Base-by-base conservation (phyloP, 306 rosid genomes). In the Trifolium subterraneum region DNA sequence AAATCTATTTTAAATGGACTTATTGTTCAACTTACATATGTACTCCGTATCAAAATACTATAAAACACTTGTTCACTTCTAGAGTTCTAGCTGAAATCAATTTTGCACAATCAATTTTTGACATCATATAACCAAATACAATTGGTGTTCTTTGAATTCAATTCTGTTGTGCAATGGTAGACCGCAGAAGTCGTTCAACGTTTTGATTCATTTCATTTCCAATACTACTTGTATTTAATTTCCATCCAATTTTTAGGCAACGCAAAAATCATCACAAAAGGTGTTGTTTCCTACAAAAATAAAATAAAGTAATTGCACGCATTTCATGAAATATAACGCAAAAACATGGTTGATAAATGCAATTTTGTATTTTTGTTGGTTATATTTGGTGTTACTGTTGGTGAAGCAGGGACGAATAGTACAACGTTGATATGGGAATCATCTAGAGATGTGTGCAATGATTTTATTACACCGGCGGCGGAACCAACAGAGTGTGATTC, bases 391-490 rank as follows among this genome's bases (percentile, higher is more conserved):
- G 16, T 64, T 64, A 36, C n/a, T 65, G 29, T 18, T 63, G 20
- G 19, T 64, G 79, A 68, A 60, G 36, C 5, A 14, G 38, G 36
- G 68, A 82, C 81, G 64, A 75, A 77, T 72, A 23, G 8, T 61
- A 62, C 82, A 72, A 64, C 19, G 61, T 75, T 70, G 79, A 66
- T 47, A 81, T 23, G 27, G 33, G 68, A 54, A 15, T 44, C 38
- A 31, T 35, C 62, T 85, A 56, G 81, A 76, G 67, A 58, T 20
- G 79, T 19, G 87, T 81, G 85, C 81, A 45, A 44, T 33, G 56
- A n/a, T 55, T 58, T 63, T 69, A n/a, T 64, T 47, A 25, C 65
- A 60, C 45, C 33, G 87, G 80, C 86, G 85, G 87, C 87, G 72
- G 42, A 44, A 67, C 4, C 25, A 84, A 81, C 73, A 18, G 44